Percentiles rank a stretch among this genome's conserved stretches.
Evolutionary conservation across 306 rosid genomes (phyloP).

Genomic region (Cicer chorassanicum): DNA sequence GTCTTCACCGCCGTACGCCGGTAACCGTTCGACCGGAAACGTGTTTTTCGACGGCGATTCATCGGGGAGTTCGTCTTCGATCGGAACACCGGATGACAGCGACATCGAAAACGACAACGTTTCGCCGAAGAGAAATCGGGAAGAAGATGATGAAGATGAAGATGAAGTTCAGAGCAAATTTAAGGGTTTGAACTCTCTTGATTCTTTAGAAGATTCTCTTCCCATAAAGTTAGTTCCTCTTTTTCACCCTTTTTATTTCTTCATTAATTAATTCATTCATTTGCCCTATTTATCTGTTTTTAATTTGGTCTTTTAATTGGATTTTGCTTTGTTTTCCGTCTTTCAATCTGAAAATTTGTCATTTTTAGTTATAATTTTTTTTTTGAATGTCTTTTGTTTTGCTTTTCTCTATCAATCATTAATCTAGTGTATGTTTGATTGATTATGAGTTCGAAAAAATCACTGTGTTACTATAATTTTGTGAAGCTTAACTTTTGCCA

Average conservation of each 20-base stretch:
- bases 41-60: conserved; percentile 40
- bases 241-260: background rate
- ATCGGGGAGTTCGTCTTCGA: conserved; percentile 66
- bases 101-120: conserved; percentile 33
- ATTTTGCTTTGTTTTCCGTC: background rate
- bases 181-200: conserved; percentile 54
- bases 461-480: no score
- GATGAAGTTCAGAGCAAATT: conserved; percentile 58
- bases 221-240: conserved; percentile 70
- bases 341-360: background rate
- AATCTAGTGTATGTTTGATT: no score
- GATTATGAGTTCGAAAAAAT: no score
- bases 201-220: conserved; percentile 75
- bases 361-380: background rate
- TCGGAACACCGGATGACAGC: conserved; percentile 75
- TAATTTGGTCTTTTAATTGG: background rate
- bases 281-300: background rate
- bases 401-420: no score
- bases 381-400: background rate
- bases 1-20: conserved; percentile 39
- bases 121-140: conserved; percentile 23
- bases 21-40: background rate
- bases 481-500: background rate
- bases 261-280: background rate
- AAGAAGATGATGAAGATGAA: conserved; percentile 30